Percentiles rank a stretch among this genome's conserved stretches.
Evolutionary conservation across 768 basidiomycete species (phyloP).

Genomic region (Suillus clintonianus): DNA sequence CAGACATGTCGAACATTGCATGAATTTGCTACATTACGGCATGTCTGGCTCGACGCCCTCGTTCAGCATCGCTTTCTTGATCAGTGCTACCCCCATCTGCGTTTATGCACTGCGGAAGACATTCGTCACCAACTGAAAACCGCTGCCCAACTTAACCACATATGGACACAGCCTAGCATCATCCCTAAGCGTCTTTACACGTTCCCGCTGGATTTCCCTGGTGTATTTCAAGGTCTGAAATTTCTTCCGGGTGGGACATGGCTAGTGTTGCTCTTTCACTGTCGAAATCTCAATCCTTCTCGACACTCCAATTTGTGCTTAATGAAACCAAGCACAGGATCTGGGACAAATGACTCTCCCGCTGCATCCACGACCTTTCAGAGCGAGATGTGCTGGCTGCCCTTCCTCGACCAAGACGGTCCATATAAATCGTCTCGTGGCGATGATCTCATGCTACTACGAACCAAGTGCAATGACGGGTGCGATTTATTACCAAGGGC

Average conservation of each 20-base stretch:
- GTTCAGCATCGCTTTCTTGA: slow-evolving; percentile 23
- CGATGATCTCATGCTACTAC: slow-evolving; percentile 28
- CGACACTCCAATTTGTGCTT: slow-evolving; percentile 32
- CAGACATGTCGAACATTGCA: slow-evolving; percentile 29
- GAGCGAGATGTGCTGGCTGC: slow-evolving; percentile 31
- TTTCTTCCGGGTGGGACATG: slow-evolving; percentile 31
- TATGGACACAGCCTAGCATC: not conserved
- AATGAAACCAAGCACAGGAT: slow-evolving; percentile 19
- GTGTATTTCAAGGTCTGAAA: slow-evolving; percentile 31
- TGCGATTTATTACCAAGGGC: slow-evolving; percentile 8
- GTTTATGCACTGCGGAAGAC: slow-evolving; percentile 13
- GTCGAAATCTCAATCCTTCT: slow-evolving; percentile 27
- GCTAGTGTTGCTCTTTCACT: slow-evolving; percentile 33
- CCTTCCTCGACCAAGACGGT: slow-evolving; percentile 17
- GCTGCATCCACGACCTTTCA: slow-evolving; percentile 25
- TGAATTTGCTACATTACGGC: slow-evolving; percentile 22
- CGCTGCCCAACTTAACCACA: slow-evolving; percentile 10
- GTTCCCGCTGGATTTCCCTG: slow-evolving; percentile 31
- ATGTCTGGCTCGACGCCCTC: slow-evolving; percentile 30
- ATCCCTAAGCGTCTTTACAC: slow-evolving; percentile 12
- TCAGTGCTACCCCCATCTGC: slow-evolving; percentile 27
- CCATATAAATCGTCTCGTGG: slow-evolving; percentile 34
- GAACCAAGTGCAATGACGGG: slow-evolving; percentile 28
- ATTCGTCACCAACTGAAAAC: slow-evolving; percentile 26
- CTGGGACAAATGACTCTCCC: not conserved